Base-by-base conservation (phyloP, 345 rosid genomes). In the Rhizophora apiculata region DNA sequence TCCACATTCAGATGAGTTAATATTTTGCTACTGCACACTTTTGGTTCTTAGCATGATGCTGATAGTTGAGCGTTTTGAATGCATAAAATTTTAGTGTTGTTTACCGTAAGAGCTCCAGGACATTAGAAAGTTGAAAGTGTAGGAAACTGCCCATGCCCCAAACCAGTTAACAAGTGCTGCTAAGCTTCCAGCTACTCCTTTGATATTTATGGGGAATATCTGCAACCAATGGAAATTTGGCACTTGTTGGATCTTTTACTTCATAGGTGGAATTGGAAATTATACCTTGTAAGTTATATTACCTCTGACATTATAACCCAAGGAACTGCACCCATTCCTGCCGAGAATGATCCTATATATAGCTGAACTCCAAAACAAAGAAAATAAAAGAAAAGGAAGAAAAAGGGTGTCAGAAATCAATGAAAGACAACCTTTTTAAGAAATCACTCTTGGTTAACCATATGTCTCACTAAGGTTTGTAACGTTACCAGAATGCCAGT, bases 281-380 rank as follows among this genome's bases (percentile, higher is more conserved):
- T 39, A 27, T 52, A 54, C 34, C 57, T 53, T 73, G 16, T 20
- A 5, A 67, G 16, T 9, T 68, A 30, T n/a, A 19, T 80, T 87
- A 93, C 97, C 96, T 93, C 97, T 11, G 97, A 93, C 98, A 93
- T 93, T 67, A 93, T 76, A 1, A 95, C 97, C 99, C 97, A 95
- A 2, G 99, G 97, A 83, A 91, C 89, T 36, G 98, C 95, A 53
- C 98, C 97, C 96, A 94, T 88, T 75, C 98, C 98, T 54, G 85
- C 86, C 5, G 98, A 89, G 75, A 94, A 94, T 3, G 96, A 78
- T 56, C 83, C 85, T 77, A 94, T 84, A 83, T 87, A 94, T 64
- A 89, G 70, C 97, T 94, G 89, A 21, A 62, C 69, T 63, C 63
- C 65, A 43, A 37, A 37, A 24, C 65, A 43, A 31, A 31, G 0